Conservation (phyloP, 1,284 basidiomycete species). For the Cystobasidiaceae sp. region DNA sequence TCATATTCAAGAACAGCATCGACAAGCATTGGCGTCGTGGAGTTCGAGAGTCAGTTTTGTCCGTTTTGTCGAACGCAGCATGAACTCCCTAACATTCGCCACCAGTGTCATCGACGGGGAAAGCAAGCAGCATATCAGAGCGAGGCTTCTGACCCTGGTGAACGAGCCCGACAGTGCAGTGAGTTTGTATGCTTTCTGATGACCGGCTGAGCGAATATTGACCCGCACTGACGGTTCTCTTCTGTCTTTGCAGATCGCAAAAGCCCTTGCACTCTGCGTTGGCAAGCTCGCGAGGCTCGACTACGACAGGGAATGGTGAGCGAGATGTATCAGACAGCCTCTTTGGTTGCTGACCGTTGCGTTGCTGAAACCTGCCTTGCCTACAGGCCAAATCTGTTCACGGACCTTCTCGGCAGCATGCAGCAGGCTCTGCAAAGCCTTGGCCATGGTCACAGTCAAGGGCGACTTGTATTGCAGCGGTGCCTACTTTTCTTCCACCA, state of each 20-base stretch:
- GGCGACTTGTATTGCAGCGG: slow-evolving; percentile 35
- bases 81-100: background rate
- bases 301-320: slow-evolving; percentile 39
- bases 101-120: slow-evolving; percentile 32
- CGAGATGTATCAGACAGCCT: background rate
- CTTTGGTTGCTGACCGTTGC: background rate
- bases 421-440: slow-evolving; percentile 19
- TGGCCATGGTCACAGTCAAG: slow-evolving; percentile 16
- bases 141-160: slow-evolving; percentile 34
- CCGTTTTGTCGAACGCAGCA: background rate
- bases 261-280: slow-evolving; percentile 38
- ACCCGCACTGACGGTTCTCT: background rate
- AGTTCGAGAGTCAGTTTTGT: slow-evolving; percentile 32
- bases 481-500: slow-evolving; percentile 37
- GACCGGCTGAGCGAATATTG: background rate
- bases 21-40: slow-evolving; percentile 40
- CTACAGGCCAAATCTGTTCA: slow-evolving; percentile 38
- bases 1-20: slow-evolving; percentile 42
- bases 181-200: background rate
- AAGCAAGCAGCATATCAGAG: slow-evolving; percentile 37
- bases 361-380: background rate
- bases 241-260: slow-evolving; percentile 34
- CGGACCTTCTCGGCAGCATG: slow-evolving; percentile 34
- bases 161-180: slow-evolving; percentile 38
- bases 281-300: slow-evolving; percentile 40